phyloP scores from a whole-genome alignment of 441 rosid genomes.

The Bocquillonia castaneifolia region DNA sequence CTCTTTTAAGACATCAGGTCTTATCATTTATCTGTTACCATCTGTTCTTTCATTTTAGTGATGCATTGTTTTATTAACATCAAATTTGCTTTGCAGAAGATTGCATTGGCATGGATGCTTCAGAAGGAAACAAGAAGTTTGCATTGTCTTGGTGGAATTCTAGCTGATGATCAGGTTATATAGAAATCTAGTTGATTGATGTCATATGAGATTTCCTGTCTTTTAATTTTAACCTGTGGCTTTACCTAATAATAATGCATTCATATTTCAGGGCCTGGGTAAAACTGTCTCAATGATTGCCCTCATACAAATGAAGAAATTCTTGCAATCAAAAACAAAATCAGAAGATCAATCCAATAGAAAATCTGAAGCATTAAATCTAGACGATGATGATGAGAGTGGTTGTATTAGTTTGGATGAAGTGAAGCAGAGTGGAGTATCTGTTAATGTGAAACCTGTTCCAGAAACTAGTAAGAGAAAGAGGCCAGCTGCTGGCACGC shows the following conservation, averaged over 20 bases:
- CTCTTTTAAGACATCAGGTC: conserved; percentile 96
- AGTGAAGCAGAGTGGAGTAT: conserved; percentile 39
- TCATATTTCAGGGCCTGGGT: conserved; percentile 80
- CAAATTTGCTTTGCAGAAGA: conserved; percentile 53
- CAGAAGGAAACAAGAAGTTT: conserved; percentile 80
- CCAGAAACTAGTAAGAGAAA: conserved; percentile 41
- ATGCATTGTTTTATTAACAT: conserved; percentile 21
- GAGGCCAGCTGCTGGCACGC: conserved; percentile 85
- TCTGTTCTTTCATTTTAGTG: conserved; percentile 16
- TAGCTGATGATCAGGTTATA: conserved; percentile 96
- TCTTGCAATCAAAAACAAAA: conserved; percentile 50
- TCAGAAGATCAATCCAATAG: conserved; percentile 38
- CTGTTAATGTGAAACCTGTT: conserved; percentile 29
- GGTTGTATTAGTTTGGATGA: conserved; percentile 31
- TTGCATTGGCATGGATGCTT: conserved; percentile 97
- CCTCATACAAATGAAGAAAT: conserved; percentile 76
- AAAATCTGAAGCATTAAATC: conserved; percentile 70
- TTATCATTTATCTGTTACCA: conserved; percentile 16
- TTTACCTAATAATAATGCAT: conserved; percentile 20
- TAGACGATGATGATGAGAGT: conserved; percentile 81
- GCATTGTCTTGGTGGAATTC: conserved; percentile 84
- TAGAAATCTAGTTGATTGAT: conserved; percentile 13
- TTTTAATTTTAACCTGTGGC: conserved; percentile 13
- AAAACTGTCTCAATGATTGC: conserved; percentile 94
- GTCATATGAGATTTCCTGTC: conserved; percentile 13